Evolutionary conservation across 2,329 filamentous ascomycete genomes (phyloP), one percentile per base, ranked within the genome.

Genomic region (Apiospora phragmitis): DNA sequence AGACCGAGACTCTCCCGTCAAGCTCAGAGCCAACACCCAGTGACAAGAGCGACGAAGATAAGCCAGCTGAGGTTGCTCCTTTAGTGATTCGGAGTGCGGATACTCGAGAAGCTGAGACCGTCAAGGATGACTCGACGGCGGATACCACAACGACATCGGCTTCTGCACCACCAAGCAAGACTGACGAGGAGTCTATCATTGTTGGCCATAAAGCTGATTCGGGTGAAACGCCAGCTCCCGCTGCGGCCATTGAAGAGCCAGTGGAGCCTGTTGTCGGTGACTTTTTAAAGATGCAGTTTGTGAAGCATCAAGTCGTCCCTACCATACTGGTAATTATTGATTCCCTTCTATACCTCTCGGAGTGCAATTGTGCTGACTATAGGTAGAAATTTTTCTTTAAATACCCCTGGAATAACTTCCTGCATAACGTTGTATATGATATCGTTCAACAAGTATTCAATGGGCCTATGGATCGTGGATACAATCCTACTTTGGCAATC

Each of bases 361-460:
- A 38, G 45, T 45, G n/a, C 32, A 16, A 8, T 47, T 51, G 18
- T 45, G 12, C 75, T 77, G 72, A 77, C 71, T 59, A 35, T 42
- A 41, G 71, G 14, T 74, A 97, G 94, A 93, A 94, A 70, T 98
- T 98, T 85, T 99, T 99, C 84, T 99, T 99, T 85, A 91, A 92
- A 71, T 99, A 98, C 78, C 95, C 96, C 1, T 99, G 96, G 96
- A 99, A 99, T 82, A 99, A 99, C 81, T 99, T 99, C 79, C 88
- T 99, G 62, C 96, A 99, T 83, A 99, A 99, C 78, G 96, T 99
- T 59, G 96, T 99, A 66, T 99, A 99, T 80, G 96, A 99, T 80
- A 95, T 99, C 78, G 94, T 99, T 59, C 96, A 99, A 81, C 96
- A 99, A 84, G 96, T 99, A 0, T 98, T 99, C 82, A 99, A 99